Base-by-base conservation (phyloP, 176 grass and related monocot species). In the Musa schizocarpa region DNA sequence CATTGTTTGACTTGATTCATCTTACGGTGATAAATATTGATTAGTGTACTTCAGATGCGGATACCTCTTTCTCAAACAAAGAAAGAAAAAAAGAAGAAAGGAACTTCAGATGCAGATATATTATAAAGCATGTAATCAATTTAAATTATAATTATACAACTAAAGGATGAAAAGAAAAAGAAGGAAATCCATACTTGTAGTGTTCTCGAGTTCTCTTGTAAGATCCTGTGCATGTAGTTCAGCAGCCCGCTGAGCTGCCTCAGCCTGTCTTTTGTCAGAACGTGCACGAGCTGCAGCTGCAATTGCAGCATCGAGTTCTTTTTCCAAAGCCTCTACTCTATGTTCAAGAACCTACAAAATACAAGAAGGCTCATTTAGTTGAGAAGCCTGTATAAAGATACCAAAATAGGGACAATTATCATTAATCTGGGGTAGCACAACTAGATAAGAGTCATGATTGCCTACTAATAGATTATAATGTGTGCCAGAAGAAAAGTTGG, bases 221-320 rank as follows among this genome's bases (percentile, higher is more conserved):
- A 98, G 85, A 74, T 93, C 94, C 53, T 89, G 90, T 1, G 80
- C 78, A n/a, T 72, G 80, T 55, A 89, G 63, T 59, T 93, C 94
- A 82, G 88, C 86, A 71, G 78, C 73, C 21, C 88, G 84, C 57
- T 98, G 94, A 63, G 86, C 80, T n/a, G 88, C 86, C 77, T 97
- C 90, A 52, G 94, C 90, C 29, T 93, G 90, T 53, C 88, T 90
- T 83, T 97, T 97, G 64, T 97, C 94, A 54, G 81, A 85, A 71
- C 94, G 94, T 61, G 88, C 90, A 83, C 90, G 88, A 82, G 94
- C 90, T 70, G 94, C 87, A 26, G 94, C 84, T 63, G 90, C 81
- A 69, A 97, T 91, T 25, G 94, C 90, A 12, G 94, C 90, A 59
- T 97, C 94, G n/a, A 97, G 90, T 80, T 97, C 90, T 11, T 86